phyloP scores from a whole-genome alignment of 176 grass and related monocot species.

The Rhynchospora pubera region DNA sequence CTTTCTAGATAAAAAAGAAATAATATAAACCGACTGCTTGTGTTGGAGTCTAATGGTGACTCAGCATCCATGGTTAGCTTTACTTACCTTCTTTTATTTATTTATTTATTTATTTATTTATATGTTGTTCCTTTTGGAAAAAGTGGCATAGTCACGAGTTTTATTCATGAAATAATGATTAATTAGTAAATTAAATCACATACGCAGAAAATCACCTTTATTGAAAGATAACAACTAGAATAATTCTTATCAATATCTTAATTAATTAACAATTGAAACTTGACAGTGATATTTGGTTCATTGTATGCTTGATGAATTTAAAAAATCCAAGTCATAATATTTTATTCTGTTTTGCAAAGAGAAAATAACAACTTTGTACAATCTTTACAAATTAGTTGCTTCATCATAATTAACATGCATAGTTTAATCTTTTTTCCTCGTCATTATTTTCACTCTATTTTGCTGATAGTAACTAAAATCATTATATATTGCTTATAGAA shows the following conservation, averaged over 20 bases:
- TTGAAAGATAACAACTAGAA: not conserved
- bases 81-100: not conserved
- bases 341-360: not conserved
- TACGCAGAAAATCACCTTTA: not conserved
- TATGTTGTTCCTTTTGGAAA: too few species aligned
- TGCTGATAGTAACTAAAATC: not conserved
- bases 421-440: not conserved
- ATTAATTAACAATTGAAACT: not conserved
- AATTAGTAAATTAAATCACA: not conserved
- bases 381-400: not conserved
- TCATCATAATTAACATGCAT: not conserved
- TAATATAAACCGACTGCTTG: not conserved
- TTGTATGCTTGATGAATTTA: not conserved
- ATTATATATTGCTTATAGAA: not conserved
- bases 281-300: not conserved
- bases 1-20: not conserved
- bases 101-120: not conserved
- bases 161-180: not conserved
- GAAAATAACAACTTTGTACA: not conserved
- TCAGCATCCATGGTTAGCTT: not conserved
- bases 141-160: not conserved
- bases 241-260: not conserved
- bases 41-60: not conserved
- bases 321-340: not conserved
- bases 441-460: not conserved